Evolutionary conservation across 805 yeast species (phyloP), one percentile per base, ranked within the genome.

Genomic region (Ogataea parapolymorpha): DNA sequence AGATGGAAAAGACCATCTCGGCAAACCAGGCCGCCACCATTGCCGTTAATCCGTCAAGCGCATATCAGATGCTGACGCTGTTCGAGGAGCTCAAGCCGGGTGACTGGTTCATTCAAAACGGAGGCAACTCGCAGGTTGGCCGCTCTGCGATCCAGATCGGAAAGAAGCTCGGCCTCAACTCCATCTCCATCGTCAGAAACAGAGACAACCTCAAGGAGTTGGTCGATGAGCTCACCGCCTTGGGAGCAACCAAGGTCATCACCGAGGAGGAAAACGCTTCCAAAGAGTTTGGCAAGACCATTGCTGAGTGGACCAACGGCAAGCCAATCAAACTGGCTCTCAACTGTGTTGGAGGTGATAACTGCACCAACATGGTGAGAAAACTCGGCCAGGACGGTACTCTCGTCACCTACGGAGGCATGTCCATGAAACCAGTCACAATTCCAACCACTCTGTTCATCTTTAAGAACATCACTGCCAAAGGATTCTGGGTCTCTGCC

Each of bases 71-170:
- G 85, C 80, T 91, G 47, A 79, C 83, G 13, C 75, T 82, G 62
- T 85, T 78, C 61, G 77, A 67, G 38, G 70, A 77, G 41, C 65
- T 84, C 55, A 62, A 69, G 44, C 74, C 79, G 2, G 87, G 87
- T 14, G 90, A 90, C 61, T 93, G 96, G 95, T 77, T 93, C 48
- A 80, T 93, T 47, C 98, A 93, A 66, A 93, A 91, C 56, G 99
- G 96, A 24, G 98, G 96, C 26, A 93, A 88, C 51, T 87, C 96
- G 6, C 95, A 93, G 22, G 99, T 93, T 9, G 96, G 96, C 5
- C 80, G 88, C 52, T 81, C 85, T 53, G 98, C 95, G 6, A 74
- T 88, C 35, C 99, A 93, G 64, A 77, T 93, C 39, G 96, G 86
- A 23, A 77, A 78, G 49, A 69, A 80, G 22, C 71, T 83, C 61